Percentiles rank a stretch among this genome's conserved stretches.
Conservation (phyloP, 345 rosid species). For the Euphorbia pulcherrima region DNA sequence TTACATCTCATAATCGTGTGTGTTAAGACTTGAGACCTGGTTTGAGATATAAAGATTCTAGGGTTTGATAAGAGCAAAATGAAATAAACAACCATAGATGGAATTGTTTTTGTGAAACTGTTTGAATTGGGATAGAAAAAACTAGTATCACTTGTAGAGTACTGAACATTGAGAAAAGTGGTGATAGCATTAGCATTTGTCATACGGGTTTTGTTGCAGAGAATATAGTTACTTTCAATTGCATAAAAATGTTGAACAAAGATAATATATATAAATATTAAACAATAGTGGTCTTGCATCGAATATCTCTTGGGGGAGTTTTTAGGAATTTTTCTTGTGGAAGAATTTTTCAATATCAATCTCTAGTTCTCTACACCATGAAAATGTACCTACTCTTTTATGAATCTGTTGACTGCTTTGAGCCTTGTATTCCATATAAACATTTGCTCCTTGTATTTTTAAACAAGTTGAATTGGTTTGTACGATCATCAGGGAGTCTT, state of each 20-base stretch:
- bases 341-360: too few relatives aligned
- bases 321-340: too few relatives aligned
- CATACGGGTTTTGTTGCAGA: constrained; percentile 1
- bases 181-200: background rate
- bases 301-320: too few relatives aligned
- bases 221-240: background rate
- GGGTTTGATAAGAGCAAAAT: background rate
- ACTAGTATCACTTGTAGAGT: background rate
- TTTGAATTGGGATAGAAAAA: background rate
- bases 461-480: background rate
- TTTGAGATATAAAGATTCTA: background rate
- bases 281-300: too few relatives aligned
- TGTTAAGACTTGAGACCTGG: too few relatives aligned
- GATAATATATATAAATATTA: too few relatives aligned
- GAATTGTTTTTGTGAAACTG: too few relatives aligned
- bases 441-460: background rate
- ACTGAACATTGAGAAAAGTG: background rate
- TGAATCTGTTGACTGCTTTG: background rate
- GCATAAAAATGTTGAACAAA: background rate
- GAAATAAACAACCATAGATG: too few relatives aligned
- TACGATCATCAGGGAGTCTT: background rate
- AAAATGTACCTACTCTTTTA: too few relatives aligned
- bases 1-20: too few relatives aligned
- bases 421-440: background rate
- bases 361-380: too few relatives aligned